Evolutionary conservation across 202 grass and related monocot species (phyloP), one percentile per base, ranked within the genome.

Genomic region (Sporobolus alterniflorus): DNA sequence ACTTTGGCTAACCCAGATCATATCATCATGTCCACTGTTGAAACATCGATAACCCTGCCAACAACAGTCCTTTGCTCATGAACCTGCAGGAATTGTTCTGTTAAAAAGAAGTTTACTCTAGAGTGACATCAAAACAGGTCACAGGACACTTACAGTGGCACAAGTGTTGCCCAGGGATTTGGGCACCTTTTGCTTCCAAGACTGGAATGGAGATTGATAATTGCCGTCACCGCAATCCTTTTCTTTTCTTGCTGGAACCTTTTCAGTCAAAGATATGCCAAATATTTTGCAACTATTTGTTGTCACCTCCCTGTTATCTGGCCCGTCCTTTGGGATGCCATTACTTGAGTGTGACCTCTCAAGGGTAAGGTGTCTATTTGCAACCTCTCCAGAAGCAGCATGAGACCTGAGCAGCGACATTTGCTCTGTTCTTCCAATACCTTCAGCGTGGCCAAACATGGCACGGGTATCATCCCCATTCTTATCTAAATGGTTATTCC

Each of bases 21-120:
- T 83, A 89, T 77, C 78, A 88, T 84, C 90, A 87, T 92, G 80
- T 89, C 79, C 90, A 89, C 55, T 24, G 83, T 68, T 73, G 87
- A 77, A 64, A 93, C 24, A 28, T 93, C 91, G 64, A 93, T 84
- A 73, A 80, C 76, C 91, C 84, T 90, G 44, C 87, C 91, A 82
- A 90, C 87, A 87, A 92, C 91, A 84, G 84, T 81, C 80, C 91
- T 79, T 74, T 93, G 91, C 84, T 93, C 82, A 59, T 90, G 91
- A 90, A 93, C 81, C 91, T 93, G 81, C 80, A 87, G 24, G 31
- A 71, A n/a, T 69, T 79, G 5, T 51, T 47, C 36, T 73, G 66
- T 83, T 69, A 87, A 69, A 41, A 73, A 84, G 34, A 39, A 77
- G 49, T 34, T 67, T 30, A 32, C 57, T 15, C 50, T 76, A 89